Percentiles rank a stretch among this genome's conserved stretches.
phyloP scores from a whole-genome alignment of 2,329 filamentous ascomycete species.

The Colletotrichum agaves region DNA sequence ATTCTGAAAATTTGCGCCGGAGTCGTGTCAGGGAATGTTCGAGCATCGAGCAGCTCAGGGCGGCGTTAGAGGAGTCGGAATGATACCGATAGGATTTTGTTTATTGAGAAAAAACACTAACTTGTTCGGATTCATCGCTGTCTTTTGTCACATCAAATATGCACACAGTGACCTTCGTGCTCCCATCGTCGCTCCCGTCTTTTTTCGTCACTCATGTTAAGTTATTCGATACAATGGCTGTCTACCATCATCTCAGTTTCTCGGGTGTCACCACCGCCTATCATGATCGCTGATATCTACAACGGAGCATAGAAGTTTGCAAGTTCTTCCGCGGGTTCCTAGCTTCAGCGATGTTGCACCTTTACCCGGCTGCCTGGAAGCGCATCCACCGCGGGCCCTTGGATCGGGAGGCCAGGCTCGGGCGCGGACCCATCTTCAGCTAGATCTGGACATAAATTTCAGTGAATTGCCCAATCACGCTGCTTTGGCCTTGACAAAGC shows the following conservation, averaged over 20 bases:
- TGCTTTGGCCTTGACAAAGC: background rate
- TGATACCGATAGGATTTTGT: conserved; percentile 7
- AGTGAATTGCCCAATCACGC: conserved; percentile 8
- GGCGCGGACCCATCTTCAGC: conserved; percentile 5
- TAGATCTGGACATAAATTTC: background rate
- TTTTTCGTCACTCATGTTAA: too few relatives aligned
- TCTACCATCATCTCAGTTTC: too few relatives aligned
- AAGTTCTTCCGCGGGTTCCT: too few relatives aligned
- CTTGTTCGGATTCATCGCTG: background rate
- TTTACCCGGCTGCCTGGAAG: conserved; percentile 24
- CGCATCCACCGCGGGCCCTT: background rate
- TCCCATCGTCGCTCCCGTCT: too few relatives aligned
- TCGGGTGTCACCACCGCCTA: too few relatives aligned
- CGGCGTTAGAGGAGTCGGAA: conserved; percentile 23
- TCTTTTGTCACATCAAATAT: too few relatives aligned
- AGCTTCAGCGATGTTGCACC: background rate
- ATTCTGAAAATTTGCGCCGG: conserved; percentile 44
- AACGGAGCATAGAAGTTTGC: too few relatives aligned
- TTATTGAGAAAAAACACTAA: conserved; percentile 1
- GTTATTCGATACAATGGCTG: too few relatives aligned
- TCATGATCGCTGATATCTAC: too few relatives aligned
- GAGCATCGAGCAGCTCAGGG: background rate
- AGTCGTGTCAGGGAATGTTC: background rate
- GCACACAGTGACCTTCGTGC: too few relatives aligned
- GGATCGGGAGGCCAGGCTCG: background rate